phyloP scores from a whole-genome alignment of 495 filamentous ascomycete genomes.

The Penicillium angulare region DNA sequence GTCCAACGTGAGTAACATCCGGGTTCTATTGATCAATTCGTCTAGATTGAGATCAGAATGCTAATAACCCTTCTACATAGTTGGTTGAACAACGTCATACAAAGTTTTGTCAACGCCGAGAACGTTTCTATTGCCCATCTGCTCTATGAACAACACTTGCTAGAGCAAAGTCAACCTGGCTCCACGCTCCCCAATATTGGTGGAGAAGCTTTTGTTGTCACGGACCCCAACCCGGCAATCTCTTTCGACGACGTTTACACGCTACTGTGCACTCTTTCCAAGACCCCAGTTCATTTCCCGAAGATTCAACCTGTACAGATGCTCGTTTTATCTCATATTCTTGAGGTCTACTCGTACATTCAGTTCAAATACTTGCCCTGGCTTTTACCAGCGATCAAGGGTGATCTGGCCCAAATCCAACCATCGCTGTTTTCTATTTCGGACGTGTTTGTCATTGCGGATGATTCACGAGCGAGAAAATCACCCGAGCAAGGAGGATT shows the following conservation, averaged over 20 bases:
- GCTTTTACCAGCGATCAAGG: conserved; percentile 39
- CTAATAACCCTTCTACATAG: conserved; percentile 25
- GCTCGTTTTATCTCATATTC: conserved; percentile 44
- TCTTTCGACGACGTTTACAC: conserved; percentile 37
- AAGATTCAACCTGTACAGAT: conserved; percentile 26
- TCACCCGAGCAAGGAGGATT: conserved; percentile 47
- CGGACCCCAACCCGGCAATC: conserved; percentile 37
- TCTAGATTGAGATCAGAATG: conserved; percentile 5
- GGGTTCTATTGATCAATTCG: neutral
- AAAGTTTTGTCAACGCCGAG: conserved; percentile 56
- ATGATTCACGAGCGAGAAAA: conserved; percentile 42
- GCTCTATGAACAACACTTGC: conserved; percentile 57
- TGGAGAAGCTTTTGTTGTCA: conserved; percentile 40
- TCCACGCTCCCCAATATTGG: conserved; percentile 39
- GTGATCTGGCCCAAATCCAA: conserved; percentile 50
- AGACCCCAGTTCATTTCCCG: conserved; percentile 33
- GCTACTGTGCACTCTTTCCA: conserved; percentile 28
- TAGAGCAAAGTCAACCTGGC: conserved; percentile 39
- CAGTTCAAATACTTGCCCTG: conserved; percentile 41
- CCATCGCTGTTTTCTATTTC: conserved; percentile 53
- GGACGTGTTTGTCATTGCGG: conserved; percentile 47
- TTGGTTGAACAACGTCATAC: conserved; percentile 49
- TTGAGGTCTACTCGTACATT: conserved; percentile 50
- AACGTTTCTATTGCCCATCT: conserved; percentile 59
- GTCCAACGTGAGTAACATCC: conserved; percentile 35